phyloP scores from a whole-genome alignment of 495 filamentous ascomycete genomes.

The Choiromyces venosus region DNA sequence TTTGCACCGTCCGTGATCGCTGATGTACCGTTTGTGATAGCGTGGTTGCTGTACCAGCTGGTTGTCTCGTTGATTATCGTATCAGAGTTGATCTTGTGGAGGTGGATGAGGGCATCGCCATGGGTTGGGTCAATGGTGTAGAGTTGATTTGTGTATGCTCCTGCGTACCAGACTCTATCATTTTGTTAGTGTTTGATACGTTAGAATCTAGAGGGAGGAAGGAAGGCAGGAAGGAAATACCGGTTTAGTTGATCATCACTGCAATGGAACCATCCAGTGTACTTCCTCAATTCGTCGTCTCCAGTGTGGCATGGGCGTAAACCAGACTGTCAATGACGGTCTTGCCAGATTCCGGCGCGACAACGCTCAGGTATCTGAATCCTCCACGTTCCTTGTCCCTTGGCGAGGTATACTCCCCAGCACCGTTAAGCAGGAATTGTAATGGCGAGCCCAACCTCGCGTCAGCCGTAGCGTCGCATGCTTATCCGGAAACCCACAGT shows the following conservation, averaged over 20 bases:
- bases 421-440: slow-evolving; percentile 38
- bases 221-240: neutral
- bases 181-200: neutral
- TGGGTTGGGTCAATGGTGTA: slow-evolving; percentile 51
- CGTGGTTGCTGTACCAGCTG: slow-evolving; percentile 43
- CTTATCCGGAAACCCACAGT: slow-evolving; percentile 45
- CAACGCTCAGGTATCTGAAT: slow-evolving; percentile 47
- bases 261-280: slow-evolving; percentile 7
- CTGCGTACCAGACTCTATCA: slow-evolving; percentile 55
- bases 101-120: slow-evolving; percentile 49
- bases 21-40: slow-evolving; percentile 51
- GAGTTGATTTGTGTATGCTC: slow-evolving; percentile 57
- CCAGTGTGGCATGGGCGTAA: slow-evolving; percentile 5
- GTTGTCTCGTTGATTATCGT: slow-evolving; percentile 22
- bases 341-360: slow-evolving; percentile 4
- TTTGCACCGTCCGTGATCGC: slow-evolving; percentile 56
- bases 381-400: slow-evolving; percentile 45
- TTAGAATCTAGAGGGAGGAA: neutral
- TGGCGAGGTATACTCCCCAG: slow-evolving; percentile 6
- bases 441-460: slow-evolving; percentile 46
- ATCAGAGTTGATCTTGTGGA: slow-evolving; percentile 38
- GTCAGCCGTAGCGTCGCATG: slow-evolving; percentile 47
- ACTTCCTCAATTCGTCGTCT: neutral
- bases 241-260: slow-evolving; percentile 4
- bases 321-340: slow-evolving; percentile 1